Conservation (phyloP, 352 stramenopile genomes). For the Thalassiosira livingstoniorum region DNA sequence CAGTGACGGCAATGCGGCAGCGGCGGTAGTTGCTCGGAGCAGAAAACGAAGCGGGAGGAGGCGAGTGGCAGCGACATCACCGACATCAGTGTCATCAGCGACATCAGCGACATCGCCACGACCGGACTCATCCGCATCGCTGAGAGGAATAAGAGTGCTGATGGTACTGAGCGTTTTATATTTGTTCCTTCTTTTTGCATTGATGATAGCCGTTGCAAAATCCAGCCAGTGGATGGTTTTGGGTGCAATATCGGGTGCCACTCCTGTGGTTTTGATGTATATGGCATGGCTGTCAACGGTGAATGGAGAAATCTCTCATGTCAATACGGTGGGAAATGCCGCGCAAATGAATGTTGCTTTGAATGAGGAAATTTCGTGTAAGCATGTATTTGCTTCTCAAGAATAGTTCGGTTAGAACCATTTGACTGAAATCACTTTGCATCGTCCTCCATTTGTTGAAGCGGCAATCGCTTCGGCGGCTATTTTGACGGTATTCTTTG, state of each 20-base stretch:
- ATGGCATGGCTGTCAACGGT: neutral
- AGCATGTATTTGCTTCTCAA: too few species aligned
- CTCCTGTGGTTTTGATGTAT: neutral
- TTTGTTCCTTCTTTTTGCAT: neutral
- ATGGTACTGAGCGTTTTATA: neutral
- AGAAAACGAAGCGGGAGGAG: neutral
- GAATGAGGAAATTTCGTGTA: neutral
- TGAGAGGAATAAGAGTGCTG: too few species aligned
- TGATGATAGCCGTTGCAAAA: constrained; percentile 1
- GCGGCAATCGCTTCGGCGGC: neutral
- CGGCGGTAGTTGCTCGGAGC: neutral
- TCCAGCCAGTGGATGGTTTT: neutral
- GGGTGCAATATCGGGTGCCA: neutral
- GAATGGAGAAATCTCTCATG: neutral
- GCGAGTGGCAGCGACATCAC: neutral
- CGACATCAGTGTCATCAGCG: neutral
- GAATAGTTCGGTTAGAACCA: too few species aligned
- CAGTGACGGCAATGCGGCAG: too few species aligned
- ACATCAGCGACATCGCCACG: neutral
- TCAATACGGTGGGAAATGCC: too few species aligned
- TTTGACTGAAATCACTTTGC: too few species aligned
- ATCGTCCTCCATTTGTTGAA: too few species aligned
- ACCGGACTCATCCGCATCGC: neutral
- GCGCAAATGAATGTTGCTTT: too few species aligned
- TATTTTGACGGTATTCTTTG: neutral